These are phyloP conservation scores for Rhododendron williamsianum DNA, from an alignment of 148 eudicot species.

Conservation along the genomic window DNA sequence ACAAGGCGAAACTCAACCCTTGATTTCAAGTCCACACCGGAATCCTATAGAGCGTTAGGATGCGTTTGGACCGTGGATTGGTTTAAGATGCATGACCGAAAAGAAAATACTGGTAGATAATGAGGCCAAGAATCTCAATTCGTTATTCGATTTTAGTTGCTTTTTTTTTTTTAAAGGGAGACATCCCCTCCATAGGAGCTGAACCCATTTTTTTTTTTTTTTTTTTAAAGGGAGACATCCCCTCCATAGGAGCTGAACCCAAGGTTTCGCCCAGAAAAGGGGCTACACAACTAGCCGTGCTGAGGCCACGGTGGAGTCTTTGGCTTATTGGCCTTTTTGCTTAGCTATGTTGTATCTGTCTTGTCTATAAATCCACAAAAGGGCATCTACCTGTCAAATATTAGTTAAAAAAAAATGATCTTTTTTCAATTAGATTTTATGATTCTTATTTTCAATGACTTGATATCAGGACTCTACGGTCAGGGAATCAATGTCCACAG, in stretches of 20 bases:
- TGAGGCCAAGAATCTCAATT: not conserved
- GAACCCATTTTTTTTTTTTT: no score
- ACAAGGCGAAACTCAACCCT: not conserved
- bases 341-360: not conserved
- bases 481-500: conserved; percentile 26
- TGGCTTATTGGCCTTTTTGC: not conserved
- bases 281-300: not conserved
- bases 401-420: not conserved
- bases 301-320: not conserved
- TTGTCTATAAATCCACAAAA: not conserved
- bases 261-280: not conserved
- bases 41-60: not conserved
- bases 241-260: not conserved
- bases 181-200: not conserved
- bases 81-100: not conserved
- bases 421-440: not conserved
- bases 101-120: no score
- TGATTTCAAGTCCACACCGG: not conserved
- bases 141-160: no score
- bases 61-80: not conserved
- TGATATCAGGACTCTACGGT: conserved; percentile 35
- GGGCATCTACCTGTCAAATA: not conserved
- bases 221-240: not conserved
- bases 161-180: not conserved
- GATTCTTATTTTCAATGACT: not conserved